These are phyloP conservation scores for Globisporangium cystogenes DNA, from an alignment of 352 stramenopile genomes.

Conservation along the genomic window DNA sequence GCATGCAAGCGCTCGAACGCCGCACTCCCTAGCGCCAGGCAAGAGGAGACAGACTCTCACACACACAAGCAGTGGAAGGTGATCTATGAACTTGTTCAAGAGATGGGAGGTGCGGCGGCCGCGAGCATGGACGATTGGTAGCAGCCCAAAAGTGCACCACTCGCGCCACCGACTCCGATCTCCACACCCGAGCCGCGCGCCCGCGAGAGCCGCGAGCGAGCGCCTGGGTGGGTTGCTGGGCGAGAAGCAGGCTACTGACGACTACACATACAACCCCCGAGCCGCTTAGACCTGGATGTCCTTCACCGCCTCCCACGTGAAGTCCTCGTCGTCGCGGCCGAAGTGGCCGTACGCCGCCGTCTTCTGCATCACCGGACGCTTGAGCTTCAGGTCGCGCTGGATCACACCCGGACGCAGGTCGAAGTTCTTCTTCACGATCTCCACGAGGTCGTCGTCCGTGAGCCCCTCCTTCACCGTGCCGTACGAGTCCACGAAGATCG, in stretches of 20 bases:
- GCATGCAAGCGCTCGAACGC: not conserved
- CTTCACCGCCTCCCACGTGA: conserved; percentile 99
- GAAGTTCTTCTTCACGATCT: conserved; percentile 99
- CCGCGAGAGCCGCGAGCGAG: conserved; percentile 15
- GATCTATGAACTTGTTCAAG: conserved; percentile 30
- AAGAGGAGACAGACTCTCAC: not conserved
- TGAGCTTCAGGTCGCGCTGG: conserved; percentile 97
- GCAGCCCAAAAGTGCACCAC: conserved; percentile 33
- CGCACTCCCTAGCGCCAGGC: too few species aligned
- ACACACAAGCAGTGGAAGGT: too few species aligned
- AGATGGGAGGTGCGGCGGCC: conserved; percentile 13
- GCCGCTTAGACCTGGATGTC: conserved; percentile 66
- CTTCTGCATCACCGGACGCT: conserved; percentile 97
- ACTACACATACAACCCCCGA: conserved; percentile 23
- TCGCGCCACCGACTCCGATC: conserved; percentile 14
- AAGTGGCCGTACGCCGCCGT: conserved; percentile 99
- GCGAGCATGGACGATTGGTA: conserved; percentile 36
- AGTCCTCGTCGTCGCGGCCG: conserved; percentile 96
- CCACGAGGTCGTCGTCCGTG: conserved; percentile 94
- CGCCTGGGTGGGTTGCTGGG: conserved; percentile 21
- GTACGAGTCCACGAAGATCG: conserved; percentile 98
- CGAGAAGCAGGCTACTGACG: conserved; percentile 27
- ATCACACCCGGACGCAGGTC: conserved; percentile 98
- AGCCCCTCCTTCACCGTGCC: conserved; percentile 95
- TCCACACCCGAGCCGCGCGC: conserved; percentile 23